Evolutionary conservation across 108 stramenopile genomes (phyloP).

Genomic region (Skeletonema potamos): DNA sequence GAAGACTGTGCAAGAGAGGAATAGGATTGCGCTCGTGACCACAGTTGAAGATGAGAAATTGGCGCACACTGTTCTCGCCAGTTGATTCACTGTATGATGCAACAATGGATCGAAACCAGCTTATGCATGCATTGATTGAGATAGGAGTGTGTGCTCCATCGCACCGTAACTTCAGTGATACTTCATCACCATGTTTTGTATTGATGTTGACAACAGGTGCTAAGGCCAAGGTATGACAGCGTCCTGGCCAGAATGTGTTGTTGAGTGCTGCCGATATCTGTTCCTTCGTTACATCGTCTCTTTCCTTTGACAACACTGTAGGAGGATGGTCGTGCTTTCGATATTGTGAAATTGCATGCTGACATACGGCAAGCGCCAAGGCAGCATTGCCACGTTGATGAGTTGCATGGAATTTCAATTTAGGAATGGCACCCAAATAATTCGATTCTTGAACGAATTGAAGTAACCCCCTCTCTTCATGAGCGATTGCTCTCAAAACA

Average conservation of each 20-base stretch:
- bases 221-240: constrained; percentile 60
- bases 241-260: constrained; percentile 67
- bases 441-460: constrained; percentile 9
- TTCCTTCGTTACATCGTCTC: not conserved
- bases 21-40: constrained; percentile 84
- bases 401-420: constrained; percentile 54
- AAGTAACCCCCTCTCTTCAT: not conserved
- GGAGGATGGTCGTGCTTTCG: not conserved
- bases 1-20: constrained; percentile 50
- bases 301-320: not conserved
- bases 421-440: constrained; percentile 13
- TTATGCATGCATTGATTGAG: constrained; percentile 62
- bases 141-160: constrained; percentile 84
- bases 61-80: not conserved
- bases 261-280: constrained; percentile 43
- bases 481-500: not conserved
- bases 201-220: constrained; percentile 6
- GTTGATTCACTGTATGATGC: not conserved
- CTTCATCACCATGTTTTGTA: no score
- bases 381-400: constrained; percentile 80
- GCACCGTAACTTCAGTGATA: constrained; percentile 37
- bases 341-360: constrained; percentile 13
- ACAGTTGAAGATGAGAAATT: constrained; percentile 75
- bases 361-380: constrained; percentile 66
- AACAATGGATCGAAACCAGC: constrained; percentile 54